Evolutionary conservation across 768 basidiomycete species (phyloP).

Genomic region (Hypsizygus marmoreus): DNA sequence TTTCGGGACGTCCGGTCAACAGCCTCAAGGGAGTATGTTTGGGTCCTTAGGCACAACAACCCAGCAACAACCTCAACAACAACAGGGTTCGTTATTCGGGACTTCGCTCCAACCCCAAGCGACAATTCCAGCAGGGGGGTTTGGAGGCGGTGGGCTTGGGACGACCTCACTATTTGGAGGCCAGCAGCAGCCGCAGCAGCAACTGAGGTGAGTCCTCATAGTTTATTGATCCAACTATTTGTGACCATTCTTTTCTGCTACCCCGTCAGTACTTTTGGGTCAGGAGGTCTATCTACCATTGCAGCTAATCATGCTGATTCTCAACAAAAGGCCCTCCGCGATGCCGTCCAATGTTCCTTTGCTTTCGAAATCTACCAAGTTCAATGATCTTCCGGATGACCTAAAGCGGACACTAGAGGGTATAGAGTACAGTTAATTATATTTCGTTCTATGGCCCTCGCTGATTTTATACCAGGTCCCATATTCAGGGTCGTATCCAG

Average conservation of each 20-base stretch:
- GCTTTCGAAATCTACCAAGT: constrained; percentile 67
- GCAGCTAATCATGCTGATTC: constrained; percentile 23
- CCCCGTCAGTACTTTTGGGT: constrained; percentile 18
- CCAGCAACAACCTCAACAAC: constrained; percentile 29
- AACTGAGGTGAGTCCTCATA: constrained; percentile 25
- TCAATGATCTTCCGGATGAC: constrained; percentile 79
- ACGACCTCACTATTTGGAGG: constrained; percentile 30
- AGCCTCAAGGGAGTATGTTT: constrained; percentile 9
- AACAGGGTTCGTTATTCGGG: constrained; percentile 19
- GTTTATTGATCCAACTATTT: constrained; percentile 1
- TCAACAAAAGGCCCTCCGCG: too few species aligned
- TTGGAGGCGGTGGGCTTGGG: constrained; percentile 26
- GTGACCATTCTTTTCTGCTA: constrained; percentile 1
- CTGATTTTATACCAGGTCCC: constrained; percentile 41
- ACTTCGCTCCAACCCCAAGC: constrained; percentile 34
- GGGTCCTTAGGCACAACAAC: constrained; percentile 5
- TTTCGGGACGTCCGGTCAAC: constrained; percentile 16
- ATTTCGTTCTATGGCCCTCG: background rate
- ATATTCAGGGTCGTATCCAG: constrained; percentile 78
- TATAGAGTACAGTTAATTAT: constrained; percentile 59
- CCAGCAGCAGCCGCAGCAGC: constrained; percentile 33
- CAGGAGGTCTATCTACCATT: constrained; percentile 5
- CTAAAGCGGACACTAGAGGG: constrained; percentile 63
- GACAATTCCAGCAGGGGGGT: constrained; percentile 28
- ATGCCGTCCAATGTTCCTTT: constrained; percentile 35